Percentiles rank a stretch among this genome's conserved stretches.
Evolutionary conservation across 495 filamentous ascomycete species (phyloP).

Genomic region (Tirmania nivea): DNA sequence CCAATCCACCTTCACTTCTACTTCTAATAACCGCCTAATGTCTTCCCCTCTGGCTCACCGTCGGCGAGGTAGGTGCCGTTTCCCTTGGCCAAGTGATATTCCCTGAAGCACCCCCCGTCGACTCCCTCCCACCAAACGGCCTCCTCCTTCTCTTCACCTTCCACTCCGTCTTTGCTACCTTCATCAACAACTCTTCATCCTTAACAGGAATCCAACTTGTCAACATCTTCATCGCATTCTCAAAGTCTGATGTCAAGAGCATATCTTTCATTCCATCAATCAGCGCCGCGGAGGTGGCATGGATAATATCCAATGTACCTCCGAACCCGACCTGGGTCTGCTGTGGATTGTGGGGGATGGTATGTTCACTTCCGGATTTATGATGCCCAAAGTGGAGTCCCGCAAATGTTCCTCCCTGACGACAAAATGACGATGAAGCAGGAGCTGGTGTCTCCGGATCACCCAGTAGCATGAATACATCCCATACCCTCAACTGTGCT

Average conservation of each 20-base stretch:
- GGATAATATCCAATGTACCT: conserved; percentile 65
- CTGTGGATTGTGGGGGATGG: conserved; percentile 1
- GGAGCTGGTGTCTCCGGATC: conserved; percentile 24
- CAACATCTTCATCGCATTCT: conserved; percentile 93
- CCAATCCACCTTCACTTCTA: not conserved
- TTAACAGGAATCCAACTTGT: conserved; percentile 90
- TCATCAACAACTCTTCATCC: conserved; percentile 88
- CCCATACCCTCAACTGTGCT: conserved; percentile 95
- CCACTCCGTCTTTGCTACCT: conserved; percentile 81
- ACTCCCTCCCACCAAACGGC: not conserved
- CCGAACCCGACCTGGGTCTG: conserved; percentile 27
- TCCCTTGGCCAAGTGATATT: too few relatives aligned
- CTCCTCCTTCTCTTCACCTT: conserved; percentile 29
- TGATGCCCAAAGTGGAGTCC: not conserved
- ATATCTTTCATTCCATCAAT: conserved; percentile 85
- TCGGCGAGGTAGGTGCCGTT: not conserved
- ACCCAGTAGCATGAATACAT: conserved; percentile 93
- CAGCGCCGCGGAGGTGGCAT: conserved; percentile 74
- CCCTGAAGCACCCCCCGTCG: not conserved
- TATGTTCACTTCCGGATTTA: not conserved
- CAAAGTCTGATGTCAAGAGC: conserved; percentile 82
- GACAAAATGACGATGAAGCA: not conserved
- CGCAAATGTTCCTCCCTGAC: not conserved
- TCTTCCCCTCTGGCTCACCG: not conserved
- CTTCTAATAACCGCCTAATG: not conserved